Evolutionary conservation across 805 yeast genomes (phyloP).

Genomic region (Candida hungchunana): DNA sequence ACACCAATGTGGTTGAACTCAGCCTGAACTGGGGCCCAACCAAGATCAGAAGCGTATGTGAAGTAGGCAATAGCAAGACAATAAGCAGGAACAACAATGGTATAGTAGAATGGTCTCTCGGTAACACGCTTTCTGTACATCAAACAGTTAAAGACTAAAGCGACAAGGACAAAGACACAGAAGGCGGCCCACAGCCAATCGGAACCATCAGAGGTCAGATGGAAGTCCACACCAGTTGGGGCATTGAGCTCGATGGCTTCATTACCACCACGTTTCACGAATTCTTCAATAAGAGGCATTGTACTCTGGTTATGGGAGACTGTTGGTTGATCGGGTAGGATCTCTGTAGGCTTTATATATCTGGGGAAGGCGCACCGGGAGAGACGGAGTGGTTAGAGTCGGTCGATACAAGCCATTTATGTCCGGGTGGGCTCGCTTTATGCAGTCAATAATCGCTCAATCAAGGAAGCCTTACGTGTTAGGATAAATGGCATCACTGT

Average conservation of each 20-base stretch:
- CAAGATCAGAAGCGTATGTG: conserved; percentile 54
- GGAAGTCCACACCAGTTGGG: conserved; percentile 40
- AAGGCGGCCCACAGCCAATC: conserved; percentile 67
- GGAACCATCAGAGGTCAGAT: conserved; percentile 53
- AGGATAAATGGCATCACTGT: too few species aligned
- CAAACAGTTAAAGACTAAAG: conserved; percentile 25
- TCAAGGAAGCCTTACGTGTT: too few species aligned
- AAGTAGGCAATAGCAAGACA: conserved; percentile 45
- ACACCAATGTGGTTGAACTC: conserved; percentile 45
- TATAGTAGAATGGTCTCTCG: conserved; percentile 30
- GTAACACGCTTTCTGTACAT: conserved; percentile 26
- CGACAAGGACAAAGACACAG: conserved; percentile 37
- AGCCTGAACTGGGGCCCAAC: conserved; percentile 43
- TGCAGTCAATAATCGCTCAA: too few species aligned
- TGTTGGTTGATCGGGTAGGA: not conserved
- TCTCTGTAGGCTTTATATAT: too few species aligned
- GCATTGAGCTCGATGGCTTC: conserved; percentile 16
- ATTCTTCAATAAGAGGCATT: conserved; percentile 7
- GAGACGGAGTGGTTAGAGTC: too few species aligned
- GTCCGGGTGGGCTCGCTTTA: too few species aligned
- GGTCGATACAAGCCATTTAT: too few species aligned
- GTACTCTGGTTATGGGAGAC: not conserved
- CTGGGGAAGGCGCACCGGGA: not conserved
- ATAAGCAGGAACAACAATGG: conserved; percentile 39
- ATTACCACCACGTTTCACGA: conserved; percentile 19